Base-by-base conservation (phyloP, 164 flowering plant genomes). In the Umbellularia californica region DNA sequence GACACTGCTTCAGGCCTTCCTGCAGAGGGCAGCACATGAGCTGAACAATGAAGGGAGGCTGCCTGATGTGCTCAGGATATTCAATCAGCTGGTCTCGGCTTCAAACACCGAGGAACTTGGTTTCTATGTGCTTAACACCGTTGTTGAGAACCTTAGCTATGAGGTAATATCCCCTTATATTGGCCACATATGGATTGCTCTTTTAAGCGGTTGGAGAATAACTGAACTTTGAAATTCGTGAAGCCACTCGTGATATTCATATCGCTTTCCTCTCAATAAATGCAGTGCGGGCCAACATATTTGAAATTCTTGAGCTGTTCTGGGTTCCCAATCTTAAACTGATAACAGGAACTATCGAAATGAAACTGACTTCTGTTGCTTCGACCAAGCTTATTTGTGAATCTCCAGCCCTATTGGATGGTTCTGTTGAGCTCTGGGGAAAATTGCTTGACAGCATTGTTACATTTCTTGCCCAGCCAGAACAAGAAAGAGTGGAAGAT, bases 241-340 rank as follows among this genome's bases (percentile, higher is more conserved):
- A 92, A 90, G 88, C 89, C 89, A 65, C 79, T 95, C 25, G 63
- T 95, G 73, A 86, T 95, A 75, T 90, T 83, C n/a, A 90, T 90
- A 97, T 95, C 99, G 22, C 95, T 95, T 90, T 95, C 78, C 77
- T 92, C 73, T 83, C 98, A 1, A 90, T 92, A 81, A 88, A 92
- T 83, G 80, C 83, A 19, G 88, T 93, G 70, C 97, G 91, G 80
- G 72, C 86, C 3, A 80, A 82, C 69, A 68, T 93, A 52, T 90
- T 95, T 77, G 64, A 68, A 22, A 92, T 92, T 74, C 72, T 93
- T 78, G 89, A 87, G 82, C 90, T 89, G 74, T 84, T 92, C 65
- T 93, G 97, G 99, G 86, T 95, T 72, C 96, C 99, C 1, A 83
- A 86, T 84, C 92, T 95, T n/a, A 95, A 85, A 79, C 74, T 82